Evolutionary conservation across 139 green algal species (phyloP).

Genomic region (Coccomyxa sp.): DNA sequence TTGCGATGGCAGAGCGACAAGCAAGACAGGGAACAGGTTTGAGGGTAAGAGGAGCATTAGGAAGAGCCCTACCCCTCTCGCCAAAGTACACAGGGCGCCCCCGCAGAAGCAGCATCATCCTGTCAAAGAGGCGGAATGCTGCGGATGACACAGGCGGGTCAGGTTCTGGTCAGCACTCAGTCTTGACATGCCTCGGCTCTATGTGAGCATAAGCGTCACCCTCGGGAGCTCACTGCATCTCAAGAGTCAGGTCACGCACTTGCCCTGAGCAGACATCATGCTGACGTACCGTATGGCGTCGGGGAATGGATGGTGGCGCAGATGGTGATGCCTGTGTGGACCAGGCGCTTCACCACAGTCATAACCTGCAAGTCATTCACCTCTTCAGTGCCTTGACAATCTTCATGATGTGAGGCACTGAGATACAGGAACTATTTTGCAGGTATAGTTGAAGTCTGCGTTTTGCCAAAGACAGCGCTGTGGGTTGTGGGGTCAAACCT

Average conservation of each 20-base stretch:
- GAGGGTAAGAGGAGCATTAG: neutral
- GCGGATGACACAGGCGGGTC: neutral
- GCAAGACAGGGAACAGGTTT: neutral
- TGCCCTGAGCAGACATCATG: too few species aligned
- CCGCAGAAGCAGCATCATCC: conserved; percentile 33
- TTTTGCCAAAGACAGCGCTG: neutral
- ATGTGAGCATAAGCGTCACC: too few species aligned
- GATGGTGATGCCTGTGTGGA: conserved; percentile 47
- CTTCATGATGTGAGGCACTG: too few species aligned
- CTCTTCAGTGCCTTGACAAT: neutral
- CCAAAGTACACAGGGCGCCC: conserved; percentile 53
- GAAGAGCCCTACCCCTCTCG: conserved; percentile 8
- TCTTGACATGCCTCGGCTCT: too few species aligned
- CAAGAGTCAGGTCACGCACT: neutral
- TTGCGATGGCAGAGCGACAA: neutral
- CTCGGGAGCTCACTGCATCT: neutral
- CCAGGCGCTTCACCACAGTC: conserved; percentile 45
- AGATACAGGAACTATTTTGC: too few species aligned
- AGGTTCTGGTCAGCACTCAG: too few species aligned
- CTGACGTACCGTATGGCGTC: conserved; percentile 23
- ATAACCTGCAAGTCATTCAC: conserved; percentile 26
- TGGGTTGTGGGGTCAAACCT: conserved; percentile 13
- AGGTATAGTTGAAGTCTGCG: neutral
- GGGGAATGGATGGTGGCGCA: conserved; percentile 65
- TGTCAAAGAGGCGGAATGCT: conserved; percentile 69